Evolutionary conservation across 805 yeast species (phyloP).

Genomic region (Saturnispora besseyi): DNA sequence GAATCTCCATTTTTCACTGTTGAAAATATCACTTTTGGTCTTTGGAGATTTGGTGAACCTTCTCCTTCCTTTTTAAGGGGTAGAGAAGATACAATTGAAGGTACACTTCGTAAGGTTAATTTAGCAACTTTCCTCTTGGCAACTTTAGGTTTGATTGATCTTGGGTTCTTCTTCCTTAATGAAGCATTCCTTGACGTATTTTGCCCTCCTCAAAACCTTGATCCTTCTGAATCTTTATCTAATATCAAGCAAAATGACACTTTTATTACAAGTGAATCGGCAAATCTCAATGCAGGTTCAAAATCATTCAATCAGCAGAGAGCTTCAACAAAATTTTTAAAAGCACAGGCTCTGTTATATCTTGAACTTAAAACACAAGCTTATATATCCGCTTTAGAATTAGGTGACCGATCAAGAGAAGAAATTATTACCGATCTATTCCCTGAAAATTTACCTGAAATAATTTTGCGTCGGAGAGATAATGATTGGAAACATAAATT

Average conservation of each 20-base stretch:
- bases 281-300: slow-evolving; percentile 6
- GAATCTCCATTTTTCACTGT: slow-evolving; percentile 67
- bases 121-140: slow-evolving; percentile 85
- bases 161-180: slow-evolving; percentile 81
- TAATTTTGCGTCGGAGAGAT: slow-evolving; percentile 34
- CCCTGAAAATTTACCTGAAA: slow-evolving; percentile 52
- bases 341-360: slow-evolving; percentile 70
- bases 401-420: slow-evolving; percentile 48
- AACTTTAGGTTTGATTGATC: slow-evolving; percentile 71
- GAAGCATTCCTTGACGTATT: slow-evolving; percentile 80
- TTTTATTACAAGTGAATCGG: slow-evolving; percentile 13
- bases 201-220: slow-evolving; percentile 61
- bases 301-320: slow-evolving; percentile 12
- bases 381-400: slow-evolving; percentile 76
- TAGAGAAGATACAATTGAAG: slow-evolving; percentile 51
- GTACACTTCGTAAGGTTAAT: slow-evolving; percentile 74
- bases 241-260: slow-evolving; percentile 19
- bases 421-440: slow-evolving; percentile 70
- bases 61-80: slow-evolving; percentile 51
- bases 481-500: slow-evolving; percentile 15
- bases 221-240: slow-evolving; percentile 33
- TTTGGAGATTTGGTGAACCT: slow-evolving; percentile 55
- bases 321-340: slow-evolving; percentile 40
- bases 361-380: slow-evolving; percentile 94
- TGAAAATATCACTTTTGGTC: slow-evolving; percentile 60